Evolutionary conservation across 1,284 basidiomycete species (phyloP), one percentile per base, ranked within the genome.

Genomic region (Quambalaria eucalypti): DNA sequence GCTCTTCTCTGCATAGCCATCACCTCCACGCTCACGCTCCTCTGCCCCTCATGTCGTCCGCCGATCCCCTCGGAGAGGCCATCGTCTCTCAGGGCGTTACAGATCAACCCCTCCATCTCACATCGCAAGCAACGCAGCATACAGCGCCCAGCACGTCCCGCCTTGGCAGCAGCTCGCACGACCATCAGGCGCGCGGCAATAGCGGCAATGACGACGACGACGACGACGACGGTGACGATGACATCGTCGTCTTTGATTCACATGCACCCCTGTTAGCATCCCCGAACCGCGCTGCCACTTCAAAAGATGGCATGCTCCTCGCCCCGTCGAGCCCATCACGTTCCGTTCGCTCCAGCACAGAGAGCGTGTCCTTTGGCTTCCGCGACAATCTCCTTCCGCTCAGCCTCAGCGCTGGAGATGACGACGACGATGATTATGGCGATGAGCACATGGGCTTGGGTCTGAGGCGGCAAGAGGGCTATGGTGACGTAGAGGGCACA

Each of bases 311-410:
- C n/a, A n/a, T n/a, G n/a, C n/a, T n/a, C n/a, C n/a, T n/a, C n/a
- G 16, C 16, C 21, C 36, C 36, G 4, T 21, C 36, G 5, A 39
- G 36, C 36, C 36, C 36, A 14, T 39, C 36, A 5, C 36, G 16
- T 21, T 39, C 36, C 36, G 21, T 3, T 39, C 36, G 36, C 36
- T 39, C 65, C 4, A 68, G 65, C 44, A 42, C 66, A 2, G 67
- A 69, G 31, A 61, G 58, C 16, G 30, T 69, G 4, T 65, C 63
- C 19, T 70, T 70, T 48, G 64, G 64, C 1, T 70, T 68, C 48
- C 50, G 61, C 3, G 60, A 71, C 39, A 62, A 69, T 48, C 54
- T 69, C 16, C 51, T 68, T 16, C 68, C 68, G 3, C 54, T 71
- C 36, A 64, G 58, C 44, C 28, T 67, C n/a, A 64, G 61, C 46